Percentiles rank a stretch among this genome's conserved stretches.
Conservation (phyloP, 805 yeast species). For the Kuraishia capsulata region DNA sequence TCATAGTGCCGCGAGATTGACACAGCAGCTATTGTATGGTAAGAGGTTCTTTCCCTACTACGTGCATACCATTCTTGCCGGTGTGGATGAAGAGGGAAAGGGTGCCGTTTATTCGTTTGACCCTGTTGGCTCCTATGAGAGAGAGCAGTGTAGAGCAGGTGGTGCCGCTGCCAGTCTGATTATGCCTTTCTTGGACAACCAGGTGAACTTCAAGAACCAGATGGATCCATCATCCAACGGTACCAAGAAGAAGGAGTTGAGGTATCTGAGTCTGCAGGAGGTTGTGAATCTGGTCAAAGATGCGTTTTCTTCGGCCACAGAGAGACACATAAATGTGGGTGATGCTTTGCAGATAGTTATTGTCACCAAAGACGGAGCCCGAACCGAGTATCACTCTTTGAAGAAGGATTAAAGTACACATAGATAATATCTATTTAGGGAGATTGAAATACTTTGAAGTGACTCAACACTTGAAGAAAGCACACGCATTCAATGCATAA, state of each 20-base stretch:
- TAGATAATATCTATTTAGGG: neutral
- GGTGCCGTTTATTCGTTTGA: conserved; percentile 96
- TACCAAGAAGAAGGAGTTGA: conserved; percentile 45
- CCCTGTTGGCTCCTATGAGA: conserved; percentile 96
- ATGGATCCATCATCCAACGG: conserved; percentile 73
- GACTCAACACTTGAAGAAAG: neutral
- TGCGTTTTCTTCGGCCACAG: conserved; percentile 94
- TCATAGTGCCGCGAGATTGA: conserved; percentile 76
- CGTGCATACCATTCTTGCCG: conserved; percentile 91
- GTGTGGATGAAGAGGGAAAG: conserved; percentile 82
- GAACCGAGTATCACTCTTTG: conserved; percentile 73
- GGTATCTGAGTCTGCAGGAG: conserved; percentile 70
- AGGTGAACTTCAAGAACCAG: conserved; percentile 93
- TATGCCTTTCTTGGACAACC: conserved; percentile 96
- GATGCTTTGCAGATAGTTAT: conserved; percentile 88
- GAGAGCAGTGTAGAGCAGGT: conserved; percentile 96
- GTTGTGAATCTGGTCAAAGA: conserved; percentile 84
- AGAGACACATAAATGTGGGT: conserved; percentile 97
- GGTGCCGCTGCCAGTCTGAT: conserved; percentile 95
- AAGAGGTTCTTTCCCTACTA: conserved; percentile 96
- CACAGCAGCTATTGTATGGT: conserved; percentile 84
- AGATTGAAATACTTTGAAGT: neutral
- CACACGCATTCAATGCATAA: too few relatives aligned
- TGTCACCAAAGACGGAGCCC: conserved; percentile 89
- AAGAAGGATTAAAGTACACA: conserved; percentile 78